Percentiles rank a stretch among this genome's conserved stretches.
Conservation (phyloP, 352 stramenopile genomes). For the Blastocystis sp. region DNA sequence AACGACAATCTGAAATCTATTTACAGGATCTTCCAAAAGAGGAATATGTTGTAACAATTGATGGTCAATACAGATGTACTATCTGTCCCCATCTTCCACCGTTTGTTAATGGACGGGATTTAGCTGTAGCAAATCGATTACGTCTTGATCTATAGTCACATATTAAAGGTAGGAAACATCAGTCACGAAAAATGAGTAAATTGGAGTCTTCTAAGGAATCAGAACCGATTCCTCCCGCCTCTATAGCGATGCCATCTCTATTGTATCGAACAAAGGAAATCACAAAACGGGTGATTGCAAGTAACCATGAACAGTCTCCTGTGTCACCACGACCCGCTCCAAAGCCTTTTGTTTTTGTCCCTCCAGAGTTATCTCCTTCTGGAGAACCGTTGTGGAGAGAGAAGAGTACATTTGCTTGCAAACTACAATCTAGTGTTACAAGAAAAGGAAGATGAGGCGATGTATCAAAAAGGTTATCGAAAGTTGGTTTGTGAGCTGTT, state of each 20-base stretch:
- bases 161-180: slow-evolving; percentile 22
- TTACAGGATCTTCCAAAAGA: not conserved
- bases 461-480: slow-evolving; percentile 42
- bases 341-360: slow-evolving; percentile 4
- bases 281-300: not conserved
- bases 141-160: not conserved
- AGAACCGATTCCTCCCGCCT: not conserved
- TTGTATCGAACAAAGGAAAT: slow-evolving; percentile 41
- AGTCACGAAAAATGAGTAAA: not conserved
- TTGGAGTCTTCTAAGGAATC: not conserved
- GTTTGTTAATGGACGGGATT: not conserved
- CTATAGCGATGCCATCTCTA: slow-evolving; percentile 15
- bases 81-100: slow-evolving; percentile 35
- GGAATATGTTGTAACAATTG: slow-evolving; percentile 40
- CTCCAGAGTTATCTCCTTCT: not conserved
- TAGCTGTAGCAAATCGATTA: not conserved
- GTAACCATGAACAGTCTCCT: not conserved
- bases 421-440: not conserved
- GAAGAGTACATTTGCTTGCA: not conserved
- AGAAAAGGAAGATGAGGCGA: slow-evolving; percentile 19
- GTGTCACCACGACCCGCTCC: not conserved
- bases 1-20: not conserved
- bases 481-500: not conserved
- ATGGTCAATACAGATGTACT: slow-evolving; percentile 33
- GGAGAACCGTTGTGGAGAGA: slow-evolving; percentile 1